phyloP scores from a whole-genome alignment of 495 filamentous ascomycete species.

The Hypoxylon intermedium region DNA sequence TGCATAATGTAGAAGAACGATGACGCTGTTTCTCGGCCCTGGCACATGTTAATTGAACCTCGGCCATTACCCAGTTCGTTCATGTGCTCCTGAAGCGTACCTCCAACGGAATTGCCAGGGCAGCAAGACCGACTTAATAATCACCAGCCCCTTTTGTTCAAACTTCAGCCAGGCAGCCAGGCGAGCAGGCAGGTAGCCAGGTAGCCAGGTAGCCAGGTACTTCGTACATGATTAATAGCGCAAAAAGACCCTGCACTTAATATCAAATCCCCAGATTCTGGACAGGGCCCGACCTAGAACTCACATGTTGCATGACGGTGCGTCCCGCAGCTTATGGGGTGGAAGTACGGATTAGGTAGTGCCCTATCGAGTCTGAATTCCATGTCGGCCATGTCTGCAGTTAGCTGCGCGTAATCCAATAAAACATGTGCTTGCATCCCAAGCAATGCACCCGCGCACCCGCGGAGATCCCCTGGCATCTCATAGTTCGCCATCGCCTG shows the following conservation, averaged over 20 bases:
- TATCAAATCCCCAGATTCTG: conserved; percentile 11
- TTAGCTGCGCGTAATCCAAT: conserved; percentile 18
- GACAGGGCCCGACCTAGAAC: conserved; percentile 12
- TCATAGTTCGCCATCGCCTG: conserved; percentile 22
- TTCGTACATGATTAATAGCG: too few species aligned
- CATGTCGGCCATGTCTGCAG: conserved; percentile 19
- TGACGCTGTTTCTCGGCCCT: conserved; percentile 34
- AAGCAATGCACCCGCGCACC: neutral
- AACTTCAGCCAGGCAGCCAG: neutral
- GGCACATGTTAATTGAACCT: conserved; percentile 44
- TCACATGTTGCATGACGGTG: conserved; percentile 30
- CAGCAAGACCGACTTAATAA: conserved; percentile 9
- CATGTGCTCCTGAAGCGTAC: too few species aligned
- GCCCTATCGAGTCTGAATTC: conserved; percentile 11
- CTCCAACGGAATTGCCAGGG: neutral
- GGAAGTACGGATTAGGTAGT: too few species aligned
- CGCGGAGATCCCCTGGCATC: conserved; percentile 27
- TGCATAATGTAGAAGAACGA: conserved; percentile 16
- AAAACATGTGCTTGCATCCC: conserved; percentile 2
- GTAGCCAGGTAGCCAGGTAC: too few species aligned
- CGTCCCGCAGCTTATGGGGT: conserved; percentile 24
- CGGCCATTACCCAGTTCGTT: conserved; percentile 36
- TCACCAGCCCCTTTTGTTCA: too few species aligned
- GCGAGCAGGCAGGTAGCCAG: too few species aligned
- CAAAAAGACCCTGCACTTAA: conserved; percentile 9